A percentile compares a stretch with the other conserved stretches of the same genome.
phyloP scores from a whole-genome alignment of 1,284 basidiomycete genomes.

The Cerrena zonata region DNA sequence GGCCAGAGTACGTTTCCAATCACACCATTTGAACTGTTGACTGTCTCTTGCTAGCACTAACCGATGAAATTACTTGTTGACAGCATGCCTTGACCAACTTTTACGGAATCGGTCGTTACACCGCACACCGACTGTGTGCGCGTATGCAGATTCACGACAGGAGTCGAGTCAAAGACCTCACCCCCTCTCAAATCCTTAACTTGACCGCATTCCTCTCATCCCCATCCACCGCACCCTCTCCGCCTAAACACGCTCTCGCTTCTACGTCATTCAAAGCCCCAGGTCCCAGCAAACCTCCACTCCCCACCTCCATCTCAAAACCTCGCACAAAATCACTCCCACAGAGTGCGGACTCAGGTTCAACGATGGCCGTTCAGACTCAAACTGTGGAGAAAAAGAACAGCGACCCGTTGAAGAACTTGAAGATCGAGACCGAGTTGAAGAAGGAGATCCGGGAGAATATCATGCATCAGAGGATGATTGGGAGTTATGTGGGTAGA shows the following conservation, averaged over 20 bases:
- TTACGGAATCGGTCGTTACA: conserved; percentile 75
- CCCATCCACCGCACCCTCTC: conserved; percentile 61
- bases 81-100: conserved; percentile 82
- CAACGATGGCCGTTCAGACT: conserved; percentile 10
- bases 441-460: conserved; percentile 77
- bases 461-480: conserved; percentile 83
- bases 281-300: conserved; percentile 19
- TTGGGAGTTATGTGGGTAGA: conserved; percentile 83
- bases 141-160: conserved; percentile 82
- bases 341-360: too few species aligned
- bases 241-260: conserved; percentile 61
- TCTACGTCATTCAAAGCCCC: conserved; percentile 43
- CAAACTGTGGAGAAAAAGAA: conserved; percentile 10
- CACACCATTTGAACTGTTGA: too few species aligned
- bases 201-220: conserved; percentile 86
- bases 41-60: conserved; percentile 1
- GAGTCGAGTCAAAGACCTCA: conserved; percentile 71
- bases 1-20: conserved; percentile 64
- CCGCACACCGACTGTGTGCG: conserved; percentile 76
- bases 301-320: conserved; percentile 2
- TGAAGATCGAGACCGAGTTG: conserved; percentile 81
- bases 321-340: background rate
- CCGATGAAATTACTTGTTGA: conserved; percentile 8
- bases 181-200: conserved; percentile 75
- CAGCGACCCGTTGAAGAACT: conserved; percentile 57